A percentile compares a stretch with the other conserved stretches of the same genome.
Conservation (phyloP, 306 rosid species). For the Cucurbita pepo region DNA sequence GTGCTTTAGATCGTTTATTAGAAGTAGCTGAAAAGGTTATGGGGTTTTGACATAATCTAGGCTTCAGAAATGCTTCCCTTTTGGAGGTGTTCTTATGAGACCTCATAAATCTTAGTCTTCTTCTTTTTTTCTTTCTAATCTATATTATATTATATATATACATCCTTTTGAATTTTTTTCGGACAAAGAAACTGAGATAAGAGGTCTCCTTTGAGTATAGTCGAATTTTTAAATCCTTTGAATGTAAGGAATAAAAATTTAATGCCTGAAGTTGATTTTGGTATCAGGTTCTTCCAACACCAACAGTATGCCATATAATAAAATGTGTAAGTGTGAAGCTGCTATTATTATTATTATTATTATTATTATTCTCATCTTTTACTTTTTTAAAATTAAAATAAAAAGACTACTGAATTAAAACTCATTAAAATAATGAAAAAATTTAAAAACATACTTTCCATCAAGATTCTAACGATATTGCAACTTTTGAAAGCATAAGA, state of each 20-base stretch:
- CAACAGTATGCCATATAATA: background rate
- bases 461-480: no score
- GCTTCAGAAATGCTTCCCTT: background rate
- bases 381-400: background rate
- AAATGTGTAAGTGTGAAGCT: background rate
- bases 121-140: background rate
- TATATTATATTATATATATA: no score
- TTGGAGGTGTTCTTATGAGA: background rate
- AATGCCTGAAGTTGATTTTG: background rate
- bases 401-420: background rate
- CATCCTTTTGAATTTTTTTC: no score
- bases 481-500: no score
- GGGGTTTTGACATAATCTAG: conserved; percentile 38
- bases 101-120: background rate
- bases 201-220: no score
- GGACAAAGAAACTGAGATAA: no score
- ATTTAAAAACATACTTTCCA: no score
- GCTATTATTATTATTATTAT: no score
- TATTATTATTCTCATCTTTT: background rate
- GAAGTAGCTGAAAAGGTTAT: conserved; percentile 45
- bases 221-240: no score
- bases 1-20: conserved; percentile 68
- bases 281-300: background rate
- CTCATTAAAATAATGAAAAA: no score
- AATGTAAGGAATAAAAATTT: background rate